A percentile compares a stretch with the other conserved stretches of the same genome.
phyloP scores from a whole-genome alignment of 441 rosid genomes.

The Bruguiera hainesii region DNA sequence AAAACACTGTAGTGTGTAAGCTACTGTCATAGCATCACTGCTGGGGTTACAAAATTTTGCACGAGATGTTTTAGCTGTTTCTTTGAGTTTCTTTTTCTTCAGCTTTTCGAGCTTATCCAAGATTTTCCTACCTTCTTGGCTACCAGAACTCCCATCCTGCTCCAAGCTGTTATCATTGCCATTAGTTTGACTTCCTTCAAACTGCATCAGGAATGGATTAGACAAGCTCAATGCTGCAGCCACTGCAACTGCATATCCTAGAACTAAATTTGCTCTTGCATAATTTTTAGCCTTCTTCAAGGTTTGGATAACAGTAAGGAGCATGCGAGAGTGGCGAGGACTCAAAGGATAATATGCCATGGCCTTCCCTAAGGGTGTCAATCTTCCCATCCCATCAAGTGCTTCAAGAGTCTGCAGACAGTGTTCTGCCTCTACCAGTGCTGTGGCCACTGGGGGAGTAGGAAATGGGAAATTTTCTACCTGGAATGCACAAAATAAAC shows the following conservation, averaged over 20 bases:
- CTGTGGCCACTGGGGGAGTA: conserved; percentile 60
- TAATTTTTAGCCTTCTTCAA: conserved; percentile 39
- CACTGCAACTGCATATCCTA: conserved; percentile 55
- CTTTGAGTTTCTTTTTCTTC: conserved; percentile 55
- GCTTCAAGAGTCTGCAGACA: conserved; percentile 78
- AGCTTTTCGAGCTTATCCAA: conserved; percentile 46
- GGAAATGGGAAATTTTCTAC: conserved; percentile 88
- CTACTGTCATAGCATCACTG: conserved; percentile 75
- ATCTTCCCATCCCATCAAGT: conserved; percentile 50
- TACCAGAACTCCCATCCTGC: conserved; percentile 18
- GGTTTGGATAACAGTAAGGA: conserved; percentile 67
- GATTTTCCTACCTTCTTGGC: conserved; percentile 19
- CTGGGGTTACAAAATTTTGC: conserved; percentile 66
- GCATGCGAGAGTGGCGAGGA: conserved; percentile 92
- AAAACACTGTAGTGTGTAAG: conserved; percentile 68
- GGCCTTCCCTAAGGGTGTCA: conserved; percentile 77
- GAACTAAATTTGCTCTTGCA: conserved; percentile 57
- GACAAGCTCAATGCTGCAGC: conserved; percentile 55
- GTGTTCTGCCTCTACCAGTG: conserved; percentile 63
- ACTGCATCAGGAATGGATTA: conserved; percentile 11
- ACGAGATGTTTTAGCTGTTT: conserved; percentile 43
- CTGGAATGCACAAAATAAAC: conserved; percentile 28
- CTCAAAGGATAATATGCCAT: conserved; percentile 88
- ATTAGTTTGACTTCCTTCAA: conserved; percentile 31
- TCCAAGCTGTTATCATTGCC: conserved; percentile 34